Conservation (phyloP, 2,329 filamentous ascomycete genomes). For the Arthrobotrys entomopaga region DNA sequence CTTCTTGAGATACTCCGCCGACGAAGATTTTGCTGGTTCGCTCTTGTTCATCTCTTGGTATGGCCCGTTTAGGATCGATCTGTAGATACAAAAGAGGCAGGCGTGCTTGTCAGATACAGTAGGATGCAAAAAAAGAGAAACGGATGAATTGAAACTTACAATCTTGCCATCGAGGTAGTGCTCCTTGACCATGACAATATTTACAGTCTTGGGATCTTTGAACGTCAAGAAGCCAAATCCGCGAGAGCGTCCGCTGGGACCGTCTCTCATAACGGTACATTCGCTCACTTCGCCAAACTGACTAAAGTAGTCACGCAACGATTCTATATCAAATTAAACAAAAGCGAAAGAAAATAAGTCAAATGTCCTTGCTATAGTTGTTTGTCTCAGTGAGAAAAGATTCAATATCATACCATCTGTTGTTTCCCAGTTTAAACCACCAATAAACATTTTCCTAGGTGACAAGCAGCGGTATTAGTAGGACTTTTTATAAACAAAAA, state of each 20-base stretch:
- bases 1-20: conserved; percentile 95
- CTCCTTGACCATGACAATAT: conserved; percentile 99
- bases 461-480: conserved; percentile 56
- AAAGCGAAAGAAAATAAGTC: conserved; percentile 36
- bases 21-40: conserved; percentile 99
- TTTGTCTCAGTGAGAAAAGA: conserved; percentile 1
- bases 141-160: conserved; percentile 68
- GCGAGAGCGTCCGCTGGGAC: conserved; percentile 88
- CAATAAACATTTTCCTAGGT: conserved; percentile 98
- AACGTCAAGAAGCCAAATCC: conserved; percentile 98
- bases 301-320: conserved; percentile 94
- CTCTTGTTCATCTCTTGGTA: conserved; percentile 96
- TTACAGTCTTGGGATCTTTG: conserved; percentile 96
- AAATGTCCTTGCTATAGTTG: not conserved
- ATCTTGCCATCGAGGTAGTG: conserved; percentile 98
- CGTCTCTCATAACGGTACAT: conserved; percentile 99
- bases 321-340: conserved; percentile 71
- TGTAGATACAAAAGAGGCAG: conserved; percentile 62
- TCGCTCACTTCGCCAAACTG: conserved; percentile 97
- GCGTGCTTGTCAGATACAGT: not conserved
- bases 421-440: conserved; percentile 98
- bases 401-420: conserved; percentile 82
- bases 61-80: conserved; percentile 98
- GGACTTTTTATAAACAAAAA: not conserved
- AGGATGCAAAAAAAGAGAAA: not conserved